Conservation (phyloP, 1,284 basidiomycete genomes). For the Boletus mariae region DNA sequence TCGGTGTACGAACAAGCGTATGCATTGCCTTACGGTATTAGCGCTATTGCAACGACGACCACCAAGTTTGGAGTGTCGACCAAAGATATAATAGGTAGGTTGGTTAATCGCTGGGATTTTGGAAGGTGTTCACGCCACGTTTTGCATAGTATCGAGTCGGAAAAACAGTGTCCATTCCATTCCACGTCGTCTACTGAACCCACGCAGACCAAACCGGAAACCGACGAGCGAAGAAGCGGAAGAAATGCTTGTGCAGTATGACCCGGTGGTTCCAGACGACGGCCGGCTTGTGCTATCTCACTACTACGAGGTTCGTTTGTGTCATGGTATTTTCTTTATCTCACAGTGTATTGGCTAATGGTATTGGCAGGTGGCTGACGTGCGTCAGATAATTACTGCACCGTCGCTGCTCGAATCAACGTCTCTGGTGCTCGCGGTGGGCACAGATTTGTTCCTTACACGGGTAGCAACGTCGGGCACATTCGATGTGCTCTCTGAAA, state of each 20-base stretch:
- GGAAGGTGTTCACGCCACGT: not conserved
- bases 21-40: slow-evolving; percentile 65
- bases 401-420: slow-evolving; percentile 91
- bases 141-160: slow-evolving; percentile 64
- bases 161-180: slow-evolving; percentile 75
- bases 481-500: slow-evolving; percentile 89
- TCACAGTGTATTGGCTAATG: not conserved
- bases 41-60: slow-evolving; percentile 68
- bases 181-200: slow-evolving; percentile 76
- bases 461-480: slow-evolving; percentile 83
- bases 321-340: not conserved
- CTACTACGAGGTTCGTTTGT: slow-evolving; percentile 57
- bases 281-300: slow-evolving; percentile 77
- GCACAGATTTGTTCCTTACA: slow-evolving; percentile 85
- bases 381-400: slow-evolving; percentile 64
- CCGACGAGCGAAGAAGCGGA: slow-evolving; percentile 78
- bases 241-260: slow-evolving; percentile 84
- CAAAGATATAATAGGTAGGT: slow-evolving; percentile 81
- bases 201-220: slow-evolving; percentile 79
- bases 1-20: slow-evolving; percentile 70
- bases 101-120: not conserved
- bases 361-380: slow-evolving; percentile 56
- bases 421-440: slow-evolving; percentile 82
- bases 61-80: slow-evolving; percentile 87
- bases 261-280: slow-evolving; percentile 73